phyloP scores from a whole-genome alignment of 148 eudicot species.

The Nepenthes mirabilis region DNA sequence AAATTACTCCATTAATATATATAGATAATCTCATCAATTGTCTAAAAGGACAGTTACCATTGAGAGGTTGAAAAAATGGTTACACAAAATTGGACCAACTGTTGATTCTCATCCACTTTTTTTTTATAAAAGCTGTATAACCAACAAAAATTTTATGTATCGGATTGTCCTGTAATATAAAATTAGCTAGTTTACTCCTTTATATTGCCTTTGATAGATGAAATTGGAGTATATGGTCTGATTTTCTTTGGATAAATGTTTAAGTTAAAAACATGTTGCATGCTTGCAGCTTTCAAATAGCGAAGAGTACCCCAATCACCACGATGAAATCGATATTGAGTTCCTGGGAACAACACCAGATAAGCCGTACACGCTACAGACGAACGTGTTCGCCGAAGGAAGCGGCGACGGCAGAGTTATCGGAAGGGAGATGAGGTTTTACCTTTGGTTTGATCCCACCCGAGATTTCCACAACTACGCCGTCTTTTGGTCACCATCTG shows the following conservation, averaged over 20 bases:
- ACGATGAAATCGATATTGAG: conserved; percentile 91
- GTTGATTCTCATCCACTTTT: too few species aligned
- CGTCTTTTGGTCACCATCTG: conserved; percentile 67
- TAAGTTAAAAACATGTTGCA: not conserved
- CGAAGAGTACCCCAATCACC: conserved; percentile 81
- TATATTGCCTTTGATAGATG: not conserved
- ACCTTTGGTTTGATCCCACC: conserved; percentile 96
- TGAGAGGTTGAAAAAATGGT: too few species aligned
- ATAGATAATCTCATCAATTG: too few species aligned
- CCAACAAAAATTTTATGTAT: too few species aligned
- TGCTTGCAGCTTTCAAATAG: conserved; percentile 62
- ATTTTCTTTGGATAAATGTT: not conserved
- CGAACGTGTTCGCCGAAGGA: conserved; percentile 76
- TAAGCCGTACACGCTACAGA: conserved; percentile 81
- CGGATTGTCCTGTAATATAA: too few species aligned
- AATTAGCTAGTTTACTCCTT: not conserved
- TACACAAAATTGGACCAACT: too few species aligned
- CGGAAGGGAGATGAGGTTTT: conserved; percentile 89
- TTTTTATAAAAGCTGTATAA: too few species aligned
- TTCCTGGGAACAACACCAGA: conserved; percentile 86
- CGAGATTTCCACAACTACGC: conserved; percentile 78
- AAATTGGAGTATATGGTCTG: not conserved
- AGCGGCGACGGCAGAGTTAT: conserved; percentile 88
- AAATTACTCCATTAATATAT: too few species aligned
- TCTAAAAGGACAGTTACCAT: too few species aligned